A percentile compares a stretch with the other conserved stretches of the same genome.
phyloP scores from a whole-genome alignment of 2,329 filamentous ascomycete species.

The Fusarium brevicatenulatum region DNA sequence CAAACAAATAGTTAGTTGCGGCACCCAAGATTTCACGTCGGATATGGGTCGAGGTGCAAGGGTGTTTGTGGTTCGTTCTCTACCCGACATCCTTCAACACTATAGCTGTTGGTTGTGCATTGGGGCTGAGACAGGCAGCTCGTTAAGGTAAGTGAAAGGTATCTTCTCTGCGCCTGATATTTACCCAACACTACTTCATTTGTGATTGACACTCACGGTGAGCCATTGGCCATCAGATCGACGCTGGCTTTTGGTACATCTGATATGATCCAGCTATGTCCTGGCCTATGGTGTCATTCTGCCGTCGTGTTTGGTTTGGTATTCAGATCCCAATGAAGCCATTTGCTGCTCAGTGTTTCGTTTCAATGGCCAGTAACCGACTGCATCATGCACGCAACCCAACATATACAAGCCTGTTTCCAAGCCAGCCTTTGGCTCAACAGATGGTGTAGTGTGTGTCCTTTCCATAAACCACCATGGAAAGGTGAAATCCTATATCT shows the following conservation, averaged over 20 bases:
- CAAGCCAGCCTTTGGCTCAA: neutral
- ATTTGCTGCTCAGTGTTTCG: slow-evolving; percentile 15
- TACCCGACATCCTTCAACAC: slow-evolving; percentile 34
- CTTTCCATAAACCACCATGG: neutral
- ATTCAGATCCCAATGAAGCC: slow-evolving; percentile 14
- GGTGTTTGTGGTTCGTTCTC: slow-evolving; percentile 30
- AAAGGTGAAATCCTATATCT: neutral
- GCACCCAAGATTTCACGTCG: slow-evolving; percentile 5
- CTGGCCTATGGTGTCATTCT: slow-evolving; percentile 2
- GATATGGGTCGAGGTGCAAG: slow-evolving; percentile 31
- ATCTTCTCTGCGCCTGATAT: slow-evolving; percentile 17
- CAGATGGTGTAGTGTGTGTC: neutral
- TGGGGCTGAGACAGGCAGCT: slow-evolving; percentile 47
- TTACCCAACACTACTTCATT: neutral
- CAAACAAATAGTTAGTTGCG: slow-evolving; percentile 30
- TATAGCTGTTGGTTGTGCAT: slow-evolving; percentile 47
- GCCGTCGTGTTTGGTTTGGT: slow-evolving; percentile 20
- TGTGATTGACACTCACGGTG: neutral
- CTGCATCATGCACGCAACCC: slow-evolving; percentile 12
- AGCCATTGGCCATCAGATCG: slow-evolving; percentile 1
- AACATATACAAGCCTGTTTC: neutral
- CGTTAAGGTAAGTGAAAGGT: neutral
- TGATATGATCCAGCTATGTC: neutral
- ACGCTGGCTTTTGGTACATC: neutral
- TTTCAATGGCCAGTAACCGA: slow-evolving; percentile 6